phyloP scores from a whole-genome alignment of 345 rosid genomes.

The Anastatica hierochuntica region DNA sequence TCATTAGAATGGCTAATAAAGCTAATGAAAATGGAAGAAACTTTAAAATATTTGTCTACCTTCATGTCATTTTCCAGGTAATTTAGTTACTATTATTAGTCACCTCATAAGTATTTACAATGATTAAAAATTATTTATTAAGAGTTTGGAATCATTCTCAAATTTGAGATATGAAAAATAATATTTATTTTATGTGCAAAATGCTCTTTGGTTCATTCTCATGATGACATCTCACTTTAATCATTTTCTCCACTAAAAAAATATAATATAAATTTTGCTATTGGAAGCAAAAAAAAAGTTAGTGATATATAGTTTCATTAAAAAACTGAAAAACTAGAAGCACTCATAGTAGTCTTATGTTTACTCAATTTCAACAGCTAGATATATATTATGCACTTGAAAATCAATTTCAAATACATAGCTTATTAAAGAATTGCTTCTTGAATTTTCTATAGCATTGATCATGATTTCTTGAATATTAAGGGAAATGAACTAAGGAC shows the following conservation, averaged over 20 bases:
- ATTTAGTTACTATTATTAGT: not conserved
- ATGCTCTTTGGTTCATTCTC: slow-evolving; percentile 7
- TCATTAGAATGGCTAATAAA: slow-evolving; percentile 57
- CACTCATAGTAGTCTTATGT: slow-evolving; percentile 19
- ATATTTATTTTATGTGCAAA: not conserved
- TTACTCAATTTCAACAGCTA: slow-evolving; percentile 17
- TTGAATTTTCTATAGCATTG: slow-evolving; percentile 7
- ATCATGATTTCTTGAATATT: slow-evolving; percentile 27
- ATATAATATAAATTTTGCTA: slow-evolving; percentile 1
- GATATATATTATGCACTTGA: slow-evolving; percentile 2
- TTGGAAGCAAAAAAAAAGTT: no score
- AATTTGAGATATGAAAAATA: not conserved
- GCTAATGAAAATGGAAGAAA: slow-evolving; percentile 41
- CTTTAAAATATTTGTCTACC: slow-evolving; percentile 42
- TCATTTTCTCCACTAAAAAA: slow-evolving; percentile 11
- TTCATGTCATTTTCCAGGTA: slow-evolving; percentile 70
- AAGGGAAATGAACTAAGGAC: slow-evolving; percentile 13
- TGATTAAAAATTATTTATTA: not conserved
- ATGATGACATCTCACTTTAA: slow-evolving; percentile 22
- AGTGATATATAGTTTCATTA: not conserved
- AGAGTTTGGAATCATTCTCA: not conserved
- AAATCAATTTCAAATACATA: slow-evolving; percentile 13
- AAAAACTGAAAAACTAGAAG: not conserved
- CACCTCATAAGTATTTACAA: not conserved
- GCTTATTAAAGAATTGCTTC: slow-evolving; percentile 10